Conservation (phyloP, 2,329 filamentous ascomycete species). For the Xenosphaeropsis pyriputrescens region DNA sequence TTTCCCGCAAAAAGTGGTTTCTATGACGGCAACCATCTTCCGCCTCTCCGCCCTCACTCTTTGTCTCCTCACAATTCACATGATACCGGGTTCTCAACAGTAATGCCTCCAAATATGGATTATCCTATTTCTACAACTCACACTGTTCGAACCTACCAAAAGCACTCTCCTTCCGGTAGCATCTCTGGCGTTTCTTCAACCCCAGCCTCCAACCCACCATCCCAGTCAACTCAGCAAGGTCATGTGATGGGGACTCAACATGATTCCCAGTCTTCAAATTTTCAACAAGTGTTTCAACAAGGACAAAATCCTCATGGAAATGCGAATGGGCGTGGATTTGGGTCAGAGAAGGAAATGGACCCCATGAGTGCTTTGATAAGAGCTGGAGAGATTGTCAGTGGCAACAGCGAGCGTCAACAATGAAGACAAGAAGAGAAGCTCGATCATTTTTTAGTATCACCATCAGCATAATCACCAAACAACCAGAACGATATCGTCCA, state of each 20-base stretch:
- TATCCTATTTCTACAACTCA: no score
- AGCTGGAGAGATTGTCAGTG: slow-evolving; percentile 44
- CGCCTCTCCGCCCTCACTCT: slow-evolving; percentile 13
- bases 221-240: neutral
- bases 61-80: slow-evolving; percentile 11
- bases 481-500: no score
- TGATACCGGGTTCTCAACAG: neutral
- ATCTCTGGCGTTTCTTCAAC: neutral
- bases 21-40: slow-evolving; percentile 13
- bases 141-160: no score
- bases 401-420: slow-evolving; percentile 10
- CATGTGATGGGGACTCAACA: neutral
- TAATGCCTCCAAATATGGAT: no score
- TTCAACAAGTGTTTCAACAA: neutral
- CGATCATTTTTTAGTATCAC: no score
- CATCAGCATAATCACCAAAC: no score
- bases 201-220: neutral
- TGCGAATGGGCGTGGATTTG: neutral
- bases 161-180: no score
- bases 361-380: slow-evolving; percentile 43
- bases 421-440: neutral
- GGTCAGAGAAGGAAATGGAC: slow-evolving; percentile 23
- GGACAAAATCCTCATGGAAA: neutral
- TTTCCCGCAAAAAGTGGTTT: slow-evolving; percentile 1
- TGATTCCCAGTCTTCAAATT: no score